Evolutionary conservation across 1,284 basidiomycete genomes (phyloP).

Genomic region (Trametes sp.): DNA sequence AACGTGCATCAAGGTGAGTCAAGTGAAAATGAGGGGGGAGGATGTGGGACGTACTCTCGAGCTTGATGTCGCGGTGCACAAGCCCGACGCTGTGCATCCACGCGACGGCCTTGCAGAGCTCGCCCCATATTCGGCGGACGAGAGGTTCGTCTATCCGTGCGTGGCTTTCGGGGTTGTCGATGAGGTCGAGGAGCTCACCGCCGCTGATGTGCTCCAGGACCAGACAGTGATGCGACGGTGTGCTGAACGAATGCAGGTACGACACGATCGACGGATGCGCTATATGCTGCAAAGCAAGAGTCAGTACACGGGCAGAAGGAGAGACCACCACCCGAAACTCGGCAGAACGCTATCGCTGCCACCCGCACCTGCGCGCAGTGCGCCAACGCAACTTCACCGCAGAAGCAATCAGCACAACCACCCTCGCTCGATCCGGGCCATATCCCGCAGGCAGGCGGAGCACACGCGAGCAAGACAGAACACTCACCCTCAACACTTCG

Average conservation of each 20-base stretch:
- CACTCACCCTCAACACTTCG: conserved; percentile 77
- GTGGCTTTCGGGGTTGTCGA: conserved; percentile 68
- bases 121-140: conserved; percentile 79
- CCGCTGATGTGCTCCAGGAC: conserved; percentile 83
- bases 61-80: conserved; percentile 93
- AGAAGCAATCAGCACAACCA: conserved; percentile 16
- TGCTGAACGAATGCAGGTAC: conserved; percentile 77
- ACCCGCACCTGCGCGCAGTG: too few species aligned
- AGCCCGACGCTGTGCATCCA: conserved; percentile 92
- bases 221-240: conserved; percentile 79
- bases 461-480: conserved; percentile 14
- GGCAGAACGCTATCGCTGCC: not conserved
- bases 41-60: conserved; percentile 82
- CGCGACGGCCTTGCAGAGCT: conserved; percentile 81
- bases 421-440: not conserved
- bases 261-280: conserved; percentile 86
- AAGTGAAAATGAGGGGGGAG: not conserved
- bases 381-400: conserved; percentile 6
- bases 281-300: conserved; percentile 63
- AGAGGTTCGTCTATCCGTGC: conserved; percentile 62
- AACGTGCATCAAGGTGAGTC: conserved; percentile 13
- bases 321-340: conserved; percentile 11
- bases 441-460: conserved; percentile 1
- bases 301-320: conserved; percentile 22
- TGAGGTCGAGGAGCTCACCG: conserved; percentile 86